Evolutionary conservation across 805 yeast species (phyloP), one percentile per base, ranked within the genome.

Genomic region (Yarrowia sp.): DNA sequence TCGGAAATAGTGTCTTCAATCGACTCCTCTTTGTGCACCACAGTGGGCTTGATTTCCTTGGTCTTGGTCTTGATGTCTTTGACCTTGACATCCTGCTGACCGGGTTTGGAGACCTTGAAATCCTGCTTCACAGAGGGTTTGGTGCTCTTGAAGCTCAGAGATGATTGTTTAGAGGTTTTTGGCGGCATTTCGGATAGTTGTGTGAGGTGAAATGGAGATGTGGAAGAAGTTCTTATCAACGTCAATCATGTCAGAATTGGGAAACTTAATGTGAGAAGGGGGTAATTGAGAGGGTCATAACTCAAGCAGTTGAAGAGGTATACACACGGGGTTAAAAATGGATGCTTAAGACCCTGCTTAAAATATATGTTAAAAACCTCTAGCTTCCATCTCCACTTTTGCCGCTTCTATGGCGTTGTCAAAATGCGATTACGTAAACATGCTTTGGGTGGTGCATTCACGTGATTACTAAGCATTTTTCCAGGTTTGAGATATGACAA

Each of bases 81-180:
- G 40, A 32, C 40, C 53, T 49, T 49, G 53, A 49, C 53, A 15
- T 42, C 10, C 19, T 42, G 46, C 19, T 42, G 46, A 15, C 14
- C 19, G 19, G 22, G 59, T 19, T 53, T 53, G 19, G 19, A 35
- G 32, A 53, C 45, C 59, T 40, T 53, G 46, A 40, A 40, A 22
- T 36, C 41, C 4, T 15, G 19, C 19, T 56, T 56, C 15, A 56
- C 48, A 19, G 14, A 35, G 12, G 65, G 52, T 15, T 59, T 59
- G 22, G 65, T 45, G 52, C 48, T 42, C 43, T 45, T 43, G 42
- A 59, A 59, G 14, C 41, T 35, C 32, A 59, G 65, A 36, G 65
- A 59, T 5, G 52, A 7, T 35, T 59, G 65, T 35, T 45, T 52
- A 8, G 52, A n/a, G 3, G 42, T 35, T 59, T 59, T 43, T 11